Percentiles rank a stretch among this genome's conserved stretches.
These are phyloP conservation scores for Cladophialophora chaetospira DNA, from an alignment of 2,329 filamentous ascomycete genomes.

Conservation along the genomic window DNA sequence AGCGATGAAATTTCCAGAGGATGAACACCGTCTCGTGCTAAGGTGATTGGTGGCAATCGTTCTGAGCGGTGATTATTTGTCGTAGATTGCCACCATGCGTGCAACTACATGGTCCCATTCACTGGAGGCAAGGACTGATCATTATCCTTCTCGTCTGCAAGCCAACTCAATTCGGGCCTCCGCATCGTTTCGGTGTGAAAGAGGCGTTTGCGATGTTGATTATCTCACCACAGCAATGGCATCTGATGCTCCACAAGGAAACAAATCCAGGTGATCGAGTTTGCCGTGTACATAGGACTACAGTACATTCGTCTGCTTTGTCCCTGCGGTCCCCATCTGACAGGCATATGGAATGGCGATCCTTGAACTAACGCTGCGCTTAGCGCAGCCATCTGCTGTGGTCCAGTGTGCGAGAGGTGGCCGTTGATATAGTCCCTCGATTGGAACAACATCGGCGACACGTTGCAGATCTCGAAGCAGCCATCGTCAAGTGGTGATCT, in stretches of 20 bases:
- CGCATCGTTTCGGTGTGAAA: slow-evolving; percentile 9
- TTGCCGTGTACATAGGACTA: slow-evolving; percentile 34
- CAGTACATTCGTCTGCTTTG: slow-evolving; percentile 36
- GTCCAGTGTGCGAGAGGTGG: slow-evolving; percentile 35
- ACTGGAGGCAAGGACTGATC: slow-evolving; percentile 3
- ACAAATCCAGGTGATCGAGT: slow-evolving; percentile 35
- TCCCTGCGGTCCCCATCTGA: slow-evolving; percentile 35
- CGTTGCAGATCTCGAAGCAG: slow-evolving; percentile 37
- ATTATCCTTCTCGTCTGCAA: neutral
- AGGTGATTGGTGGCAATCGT: slow-evolving; percentile 12
- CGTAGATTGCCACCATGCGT: slow-evolving; percentile 13
- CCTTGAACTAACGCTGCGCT: slow-evolving; percentile 27
- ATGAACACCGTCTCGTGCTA: slow-evolving; percentile 2
- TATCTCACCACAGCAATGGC: slow-evolving; percentile 30
- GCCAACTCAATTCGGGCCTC: neutral
- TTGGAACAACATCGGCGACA: slow-evolving; percentile 33
- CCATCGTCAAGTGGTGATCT: slow-evolving; percentile 32
- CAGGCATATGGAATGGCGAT: slow-evolving; percentile 30
- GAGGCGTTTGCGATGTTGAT: neutral
- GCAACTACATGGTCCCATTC: neutral
- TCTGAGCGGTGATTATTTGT: neutral
- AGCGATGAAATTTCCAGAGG: neutral
- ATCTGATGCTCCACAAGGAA: slow-evolving; percentile 32
- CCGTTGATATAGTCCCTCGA: slow-evolving; percentile 35
- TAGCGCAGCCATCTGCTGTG: slow-evolving; percentile 26